A percentile compares a stretch with the other conserved stretches of the same genome.
phyloP scores from a whole-genome alignment of 2,329 filamentous ascomycete species.

The Chaetomiaceae sp. region DNA sequence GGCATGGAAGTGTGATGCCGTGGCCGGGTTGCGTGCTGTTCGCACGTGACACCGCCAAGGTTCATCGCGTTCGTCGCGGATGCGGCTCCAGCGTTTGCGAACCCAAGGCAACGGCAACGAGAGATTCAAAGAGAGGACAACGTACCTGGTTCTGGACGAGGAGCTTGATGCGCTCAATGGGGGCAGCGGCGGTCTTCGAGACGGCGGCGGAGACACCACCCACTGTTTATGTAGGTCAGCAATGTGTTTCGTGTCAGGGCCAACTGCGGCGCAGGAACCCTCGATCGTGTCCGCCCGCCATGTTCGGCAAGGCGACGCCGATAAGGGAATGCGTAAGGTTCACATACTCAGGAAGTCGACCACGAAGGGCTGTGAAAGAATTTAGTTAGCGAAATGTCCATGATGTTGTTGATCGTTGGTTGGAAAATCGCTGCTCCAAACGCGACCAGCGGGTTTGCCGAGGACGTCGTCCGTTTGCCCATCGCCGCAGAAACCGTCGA shows the following conservation, averaged over 20 bases:
- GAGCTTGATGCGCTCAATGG: constrained; percentile 99
- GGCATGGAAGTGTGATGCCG: not conserved
- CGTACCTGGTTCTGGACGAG: constrained; percentile 99
- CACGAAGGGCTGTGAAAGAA: constrained; percentile 69
- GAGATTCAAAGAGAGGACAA: no score
- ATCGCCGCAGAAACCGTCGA: constrained; percentile 12
- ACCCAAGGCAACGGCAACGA: not conserved
- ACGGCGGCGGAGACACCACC: constrained; percentile 99
- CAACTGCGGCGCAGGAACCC: constrained; percentile 14
- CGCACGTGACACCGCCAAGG: constrained; percentile 23
- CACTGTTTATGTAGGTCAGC: constrained; percentile 43
- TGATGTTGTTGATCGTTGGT: not conserved
- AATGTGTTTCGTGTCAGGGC: not conserved
- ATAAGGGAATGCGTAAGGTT: constrained; percentile 12
- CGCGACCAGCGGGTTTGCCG: not conserved
- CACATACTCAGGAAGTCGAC: constrained; percentile 98
- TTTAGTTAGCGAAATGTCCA: constrained; percentile 32
- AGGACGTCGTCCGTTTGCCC: not conserved
- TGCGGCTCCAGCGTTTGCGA: constrained; percentile 4
- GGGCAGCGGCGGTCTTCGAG: constrained; percentile 99
- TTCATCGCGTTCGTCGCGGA: not conserved
- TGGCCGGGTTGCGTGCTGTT: not conserved
- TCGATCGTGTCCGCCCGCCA: not conserved
- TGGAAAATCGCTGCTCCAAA: not conserved
- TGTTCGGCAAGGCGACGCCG: not conserved